Base-by-base conservation (phyloP, 768 basidiomycete genomes). In the Russula ochroleuca region DNA sequence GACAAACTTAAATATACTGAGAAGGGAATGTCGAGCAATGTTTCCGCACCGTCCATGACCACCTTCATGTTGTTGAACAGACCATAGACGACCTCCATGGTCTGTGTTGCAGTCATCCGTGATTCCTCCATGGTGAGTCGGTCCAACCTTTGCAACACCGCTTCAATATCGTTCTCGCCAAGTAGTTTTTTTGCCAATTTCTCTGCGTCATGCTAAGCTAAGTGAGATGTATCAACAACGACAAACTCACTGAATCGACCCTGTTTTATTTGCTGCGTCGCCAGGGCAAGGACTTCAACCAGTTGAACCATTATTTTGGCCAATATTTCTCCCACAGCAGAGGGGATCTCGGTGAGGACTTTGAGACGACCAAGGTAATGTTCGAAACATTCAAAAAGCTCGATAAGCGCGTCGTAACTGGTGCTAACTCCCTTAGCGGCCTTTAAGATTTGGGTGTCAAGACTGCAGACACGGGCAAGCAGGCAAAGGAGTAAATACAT, bases 51-150 rank as follows among this genome's bases (percentile, higher is more conserved):
- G 7, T 41, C 7, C 25, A 59, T 51, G 4, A 51, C 48, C 17
- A 13, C 7, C 37, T 50, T 50, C 50, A 60, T 50, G 19, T 59
- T 41, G 19, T 59, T 53, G 33, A 61, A 23, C 1, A 61, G 33
- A n/a, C 60, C 43, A n/a, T 38, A 3, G 17, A 61, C 35, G 9
- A 53, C 25, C 11, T 55, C 41, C 52, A 45, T 14, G 1, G 51
- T 61, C 23, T 53, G 41, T 3, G 59, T 21, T 0, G 41, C 21
- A 14, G 43, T 35, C 21, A 40, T 21, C 25, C 25, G 37, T 3
- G 25, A 47, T 11, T 48, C 59, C 8, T 60, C 51, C 40, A 9
- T 5, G 2, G 58, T 40, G 15, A 59, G 58, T 37, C 23, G 37
- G 35, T 49, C 37, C 4, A 59, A 19, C 8, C 59, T 59, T 7